Conservation (phyloP, 495 filamentous ascomycete genomes). For the Parachaetomium inaequale region DNA sequence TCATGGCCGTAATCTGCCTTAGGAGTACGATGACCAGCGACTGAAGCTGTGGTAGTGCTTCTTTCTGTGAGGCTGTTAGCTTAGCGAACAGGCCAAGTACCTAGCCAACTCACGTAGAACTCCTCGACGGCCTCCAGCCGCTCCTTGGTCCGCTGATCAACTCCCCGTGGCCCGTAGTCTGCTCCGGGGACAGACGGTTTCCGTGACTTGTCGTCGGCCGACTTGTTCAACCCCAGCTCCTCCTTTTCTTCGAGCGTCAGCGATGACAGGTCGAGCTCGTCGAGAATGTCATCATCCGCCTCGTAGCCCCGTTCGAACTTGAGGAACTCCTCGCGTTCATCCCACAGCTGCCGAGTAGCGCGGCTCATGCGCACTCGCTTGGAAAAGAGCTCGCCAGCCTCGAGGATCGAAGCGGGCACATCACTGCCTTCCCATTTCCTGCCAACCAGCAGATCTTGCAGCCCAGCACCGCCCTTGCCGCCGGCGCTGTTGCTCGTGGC, state of each 20-base stretch:
- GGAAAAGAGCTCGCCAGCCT: conserved; percentile 91
- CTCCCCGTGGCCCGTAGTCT: conserved; percentile 51
- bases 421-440: conserved; percentile 87
- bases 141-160: conserved; percentile 54
- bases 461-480: conserved; percentile 73
- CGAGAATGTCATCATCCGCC: conserved; percentile 47
- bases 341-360: conserved; percentile 89
- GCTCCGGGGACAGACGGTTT: conserved; percentile 33
- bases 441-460: conserved; percentile 72
- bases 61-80: conserved; percentile 47
- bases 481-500: conserved; percentile 76
- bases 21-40: conserved; percentile 91
- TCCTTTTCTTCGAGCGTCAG: conserved; percentile 48
- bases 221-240: conserved; percentile 35
- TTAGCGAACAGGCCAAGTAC: conserved; percentile 17
- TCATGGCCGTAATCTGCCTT: conserved; percentile 79
- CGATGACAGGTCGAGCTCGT: conserved; percentile 49
- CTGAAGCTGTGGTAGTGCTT: conserved; percentile 78
- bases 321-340: conserved; percentile 85
- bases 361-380: conserved; percentile 83
- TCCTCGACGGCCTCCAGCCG: conserved; percentile 70
- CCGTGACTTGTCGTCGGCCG: conserved; percentile 27
- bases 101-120: conserved; percentile 68
- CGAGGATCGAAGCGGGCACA: conserved; percentile 85
- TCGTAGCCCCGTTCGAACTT: conserved; percentile 82